Conservation (phyloP, 495 filamentous ascomycete species). For the Extremus antarcticus region DNA sequence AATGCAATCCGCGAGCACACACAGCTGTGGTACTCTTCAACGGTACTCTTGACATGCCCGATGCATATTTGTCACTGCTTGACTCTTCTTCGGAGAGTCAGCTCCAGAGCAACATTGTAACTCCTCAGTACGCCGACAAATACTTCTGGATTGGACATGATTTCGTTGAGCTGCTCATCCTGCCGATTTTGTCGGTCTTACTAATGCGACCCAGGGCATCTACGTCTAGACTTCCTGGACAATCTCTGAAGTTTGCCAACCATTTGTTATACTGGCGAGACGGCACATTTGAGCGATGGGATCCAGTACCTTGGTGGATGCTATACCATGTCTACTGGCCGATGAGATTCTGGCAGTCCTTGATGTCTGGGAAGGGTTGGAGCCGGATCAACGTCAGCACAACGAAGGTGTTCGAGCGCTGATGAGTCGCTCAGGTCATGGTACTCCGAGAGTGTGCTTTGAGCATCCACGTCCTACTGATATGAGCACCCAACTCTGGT, state of each 20-base stretch:
- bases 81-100: slow-evolving; percentile 3
- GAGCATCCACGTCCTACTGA: no score
- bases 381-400: slow-evolving; percentile 51
- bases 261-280: slow-evolving; percentile 50
- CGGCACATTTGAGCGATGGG: slow-evolving; percentile 48
- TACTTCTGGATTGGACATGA: slow-evolving; percentile 54
- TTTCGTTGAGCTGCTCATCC: slow-evolving; percentile 38
- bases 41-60: slow-evolving; percentile 19
- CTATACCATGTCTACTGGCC: slow-evolving; percentile 55
- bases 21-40: slow-evolving; percentile 47
- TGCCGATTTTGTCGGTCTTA: slow-evolving; percentile 32
- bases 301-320: slow-evolving; percentile 47
- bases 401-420: slow-evolving; percentile 43
- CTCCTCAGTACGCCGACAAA: slow-evolving; percentile 22
- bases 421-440: background rate
- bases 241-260: slow-evolving; percentile 24
- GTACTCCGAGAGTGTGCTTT: no score
- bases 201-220: background rate
- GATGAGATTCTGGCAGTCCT: slow-evolving; percentile 31
- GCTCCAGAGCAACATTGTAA: slow-evolving; percentile 13
- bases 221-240: slow-evolving; percentile 18
- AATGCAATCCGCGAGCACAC: slow-evolving; percentile 53
- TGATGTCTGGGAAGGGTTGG: slow-evolving; percentile 39
- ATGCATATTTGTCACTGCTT: slow-evolving; percentile 21
- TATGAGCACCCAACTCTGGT: no score